Evolutionary conservation across 495 filamentous ascomycete species (phyloP).

Genomic region (Rostrohypoxylon terebratum): DNA sequence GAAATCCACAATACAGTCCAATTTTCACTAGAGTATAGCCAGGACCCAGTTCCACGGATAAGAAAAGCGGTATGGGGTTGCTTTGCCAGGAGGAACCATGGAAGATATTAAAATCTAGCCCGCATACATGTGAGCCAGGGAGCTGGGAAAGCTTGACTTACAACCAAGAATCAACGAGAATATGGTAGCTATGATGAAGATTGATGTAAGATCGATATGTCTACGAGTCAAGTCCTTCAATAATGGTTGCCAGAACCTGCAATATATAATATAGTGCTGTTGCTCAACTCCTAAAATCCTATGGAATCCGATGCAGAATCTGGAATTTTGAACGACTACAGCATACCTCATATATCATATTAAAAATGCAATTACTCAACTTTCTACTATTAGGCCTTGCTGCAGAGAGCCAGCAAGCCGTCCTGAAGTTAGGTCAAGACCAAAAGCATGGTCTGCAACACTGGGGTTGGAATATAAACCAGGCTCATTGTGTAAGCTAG

Average conservation of each 20-base stretch:
- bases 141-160: not conserved
- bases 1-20: not conserved
- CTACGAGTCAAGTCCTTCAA: conserved; percentile 1
- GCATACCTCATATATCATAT: not conserved
- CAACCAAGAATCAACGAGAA: not conserved
- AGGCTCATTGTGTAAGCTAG: conserved; percentile 10
- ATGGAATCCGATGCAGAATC: not conserved
- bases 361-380: not conserved
- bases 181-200: not conserved
- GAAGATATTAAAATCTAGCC: not conserved
- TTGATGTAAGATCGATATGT: conserved; percentile 3
- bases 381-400: not conserved
- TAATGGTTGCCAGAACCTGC: not conserved
- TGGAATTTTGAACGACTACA: not conserved
- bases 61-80: not conserved
- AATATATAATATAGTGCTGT: conserved; percentile 2
- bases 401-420: conserved; percentile 7
- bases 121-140: not conserved
- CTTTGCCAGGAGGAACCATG: conserved; percentile 11
- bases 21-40: not conserved
- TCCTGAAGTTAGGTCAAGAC: not conserved
- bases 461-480: not conserved
- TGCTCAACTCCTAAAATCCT: not conserved
- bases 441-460: not conserved
- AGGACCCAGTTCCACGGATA: conserved; percentile 7